Percentiles rank a stretch among this genome's conserved stretches.
phyloP scores from a whole-genome alignment of 306 rosid genomes.

The Neltuma alba region DNA sequence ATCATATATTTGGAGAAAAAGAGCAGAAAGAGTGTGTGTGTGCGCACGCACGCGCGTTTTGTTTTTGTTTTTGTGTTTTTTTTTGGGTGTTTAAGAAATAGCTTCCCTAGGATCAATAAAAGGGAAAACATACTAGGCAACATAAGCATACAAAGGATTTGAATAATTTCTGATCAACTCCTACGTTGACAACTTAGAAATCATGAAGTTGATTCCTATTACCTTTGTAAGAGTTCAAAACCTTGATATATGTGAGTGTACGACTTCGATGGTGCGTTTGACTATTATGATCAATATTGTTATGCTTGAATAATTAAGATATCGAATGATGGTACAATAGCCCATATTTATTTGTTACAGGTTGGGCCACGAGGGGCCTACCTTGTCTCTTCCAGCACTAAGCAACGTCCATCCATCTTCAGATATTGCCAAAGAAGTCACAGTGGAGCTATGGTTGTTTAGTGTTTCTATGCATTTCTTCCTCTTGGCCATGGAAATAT shows the following conservation, averaged over 20 bases:
- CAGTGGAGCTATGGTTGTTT: constrained; percentile 74
- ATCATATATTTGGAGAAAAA: background rate
- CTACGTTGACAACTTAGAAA: background rate
- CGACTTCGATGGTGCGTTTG: background rate
- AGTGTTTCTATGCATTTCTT: constrained; percentile 67
- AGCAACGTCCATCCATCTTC: constrained; percentile 92
- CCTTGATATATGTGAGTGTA: background rate
- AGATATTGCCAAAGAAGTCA: constrained; percentile 81
- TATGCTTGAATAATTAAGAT: background rate
- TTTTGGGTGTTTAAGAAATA: background rate
- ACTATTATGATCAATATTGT: background rate
- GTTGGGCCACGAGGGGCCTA: constrained; percentile 24
- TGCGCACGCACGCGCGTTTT: too few relatives aligned
- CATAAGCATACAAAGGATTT: too few relatives aligned
- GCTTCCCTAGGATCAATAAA: background rate
- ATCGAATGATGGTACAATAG: background rate
- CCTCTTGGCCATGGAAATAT: constrained; percentile 62
- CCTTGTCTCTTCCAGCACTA: constrained; percentile 97
- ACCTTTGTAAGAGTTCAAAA: background rate
- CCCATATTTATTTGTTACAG: background rate
- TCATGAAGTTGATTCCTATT: background rate
- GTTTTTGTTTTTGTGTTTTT: too few relatives aligned
- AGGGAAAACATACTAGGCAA: background rate
- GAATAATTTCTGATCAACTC: too few relatives aligned
- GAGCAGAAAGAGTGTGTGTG: background rate